Base-by-base conservation (phyloP, 257 asterid genomes). In the Thymus mandschuricus region DNA sequence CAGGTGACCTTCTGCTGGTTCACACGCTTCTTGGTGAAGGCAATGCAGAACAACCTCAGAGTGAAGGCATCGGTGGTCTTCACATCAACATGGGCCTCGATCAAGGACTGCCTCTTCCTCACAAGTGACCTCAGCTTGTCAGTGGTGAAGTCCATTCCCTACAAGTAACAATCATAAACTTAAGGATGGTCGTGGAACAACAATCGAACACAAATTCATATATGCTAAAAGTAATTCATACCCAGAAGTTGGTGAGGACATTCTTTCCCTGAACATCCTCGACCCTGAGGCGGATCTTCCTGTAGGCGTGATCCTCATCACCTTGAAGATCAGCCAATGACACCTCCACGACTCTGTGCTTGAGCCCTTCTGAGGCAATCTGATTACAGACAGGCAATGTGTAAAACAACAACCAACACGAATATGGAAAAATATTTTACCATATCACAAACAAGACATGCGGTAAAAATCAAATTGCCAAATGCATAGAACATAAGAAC, bases 321-420 rank as follows among this genome's bases (percentile, higher is more conserved):
- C 76, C 81, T 80, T 92, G 97, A 69, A 92, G 96, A 68, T 92
- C 97, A 76, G 96, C 96, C 82, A 87, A 80, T 1, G 96, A 86
- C 9, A 89, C 95, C 76, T 92, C 98, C 4, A 92, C 86, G 29
- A 92, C 94, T 73, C 98, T 88, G 38, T 92, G 96, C 84, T 92
- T 92, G 45, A 92, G 93, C 41, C 98, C 98, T 71, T 92, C 98
- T 2, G 98, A 89, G 10, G 98, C 98, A 86, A 89, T 92, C 98
- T 91, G 70, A 68, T 8, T 30, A 6, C 51, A 12, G 35, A 54
- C 30, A 21, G 41, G 46, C 8, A n/a, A 15, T 43, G 7, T 38
- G 4, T n/a, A n/a, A n/a, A n/a, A n/a, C n/a, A n/a, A n/a, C n/a
- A n/a, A n/a, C n/a, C n/a, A n/a, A n/a, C n/a, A n/a, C n/a, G n/a